A percentile compares a stretch with the other conserved stretches of the same genome.
Conservation (phyloP, 2,329 filamentous ascomycete genomes). For the Hypoxylon sp. region DNA sequence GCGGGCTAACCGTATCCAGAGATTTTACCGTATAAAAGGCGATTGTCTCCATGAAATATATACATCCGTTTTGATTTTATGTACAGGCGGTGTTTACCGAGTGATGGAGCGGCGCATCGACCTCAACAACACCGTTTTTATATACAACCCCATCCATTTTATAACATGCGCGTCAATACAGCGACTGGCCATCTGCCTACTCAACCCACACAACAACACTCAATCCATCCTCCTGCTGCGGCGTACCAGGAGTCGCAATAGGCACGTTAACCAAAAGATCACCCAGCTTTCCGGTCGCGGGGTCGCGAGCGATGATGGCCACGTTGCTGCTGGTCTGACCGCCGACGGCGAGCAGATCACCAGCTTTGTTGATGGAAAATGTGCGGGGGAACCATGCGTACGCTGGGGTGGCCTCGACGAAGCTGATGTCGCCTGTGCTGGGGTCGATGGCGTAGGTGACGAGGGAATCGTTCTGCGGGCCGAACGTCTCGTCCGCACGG, state of each 20-base stretch:
- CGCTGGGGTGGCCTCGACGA: constrained; percentile 63
- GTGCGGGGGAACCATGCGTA: constrained; percentile 69
- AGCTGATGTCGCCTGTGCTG: constrained; percentile 58
- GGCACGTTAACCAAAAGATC: constrained; percentile 52
- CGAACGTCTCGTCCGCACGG: constrained; percentile 67
- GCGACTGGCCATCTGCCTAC: constrained; percentile 44
- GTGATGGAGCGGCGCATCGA: too few relatives aligned
- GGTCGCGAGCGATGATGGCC: constrained; percentile 64
- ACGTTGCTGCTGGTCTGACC: constrained; percentile 68
- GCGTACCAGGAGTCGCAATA: constrained; percentile 52
- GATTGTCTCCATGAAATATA: too few relatives aligned
- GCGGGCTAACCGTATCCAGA: too few relatives aligned
- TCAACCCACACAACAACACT: constrained; percentile 60
- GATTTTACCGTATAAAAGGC: too few relatives aligned
- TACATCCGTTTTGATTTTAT: too few relatives aligned
- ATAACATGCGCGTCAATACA: too few relatives aligned
- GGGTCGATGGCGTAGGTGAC: constrained; percentile 59
- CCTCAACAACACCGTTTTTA: too few relatives aligned
- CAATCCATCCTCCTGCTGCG: constrained; percentile 57
- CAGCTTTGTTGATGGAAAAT: constrained; percentile 67
- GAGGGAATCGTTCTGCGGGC: constrained; percentile 62
- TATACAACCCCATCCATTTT: too few relatives aligned
- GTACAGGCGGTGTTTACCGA: too few relatives aligned
- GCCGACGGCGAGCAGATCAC: constrained; percentile 68
- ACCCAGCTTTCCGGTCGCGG: constrained; percentile 63